Evolutionary conservation across 1,139 yeast species (phyloP), one percentile per base, ranked within the genome.

Genomic region (Lipomyces yarrowii): DNA sequence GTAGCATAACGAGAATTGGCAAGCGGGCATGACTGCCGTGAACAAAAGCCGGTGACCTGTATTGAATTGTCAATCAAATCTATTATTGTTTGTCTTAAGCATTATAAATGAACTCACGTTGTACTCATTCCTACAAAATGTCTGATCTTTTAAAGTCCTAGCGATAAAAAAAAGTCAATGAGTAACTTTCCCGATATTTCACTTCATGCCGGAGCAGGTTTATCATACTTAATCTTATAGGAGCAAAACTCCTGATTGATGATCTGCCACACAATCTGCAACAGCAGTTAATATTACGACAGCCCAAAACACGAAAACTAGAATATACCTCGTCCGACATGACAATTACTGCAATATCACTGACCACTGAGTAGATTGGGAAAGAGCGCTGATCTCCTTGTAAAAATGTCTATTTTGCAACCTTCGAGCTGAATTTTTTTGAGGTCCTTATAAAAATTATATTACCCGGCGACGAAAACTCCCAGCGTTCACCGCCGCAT

Each of bases 1-100:
- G 99, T 94, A 48, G 99, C 98, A 79, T 94, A 94, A 75, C 92
- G 87, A 42, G 98, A 91, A 77, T 94, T 94, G 37, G 99, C 99
- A 68, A 94, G 82, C 2, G 99, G 99, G 77, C 99, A 94, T 18
- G 98, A 90, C 77, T 89, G 94, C 75, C 99, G 87, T 63, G 87
- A 85, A 78, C 99, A 94, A 67, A 94, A 83, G 70, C 99, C 99
- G 69, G 92, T 84, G 51, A 73, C 71, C 63, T 71, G 54, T n/a
- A n/a, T 21, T 8, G 33, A 32, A 18, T 18, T 26, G 48, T 42
- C n/a, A 15, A 15, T 13, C 35, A 23, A 26, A 51, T 53, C 21
- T 26, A 26, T 26, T 26, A 26, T 26, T 26, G 7, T 54, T n/a
- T 11, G 32, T 11, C 4, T 8, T 13, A 8, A 23, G n/a, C 57